phyloP scores from a whole-genome alignment of 108 stramenopile species.

The Fragilaria crotonensis region DNA sequence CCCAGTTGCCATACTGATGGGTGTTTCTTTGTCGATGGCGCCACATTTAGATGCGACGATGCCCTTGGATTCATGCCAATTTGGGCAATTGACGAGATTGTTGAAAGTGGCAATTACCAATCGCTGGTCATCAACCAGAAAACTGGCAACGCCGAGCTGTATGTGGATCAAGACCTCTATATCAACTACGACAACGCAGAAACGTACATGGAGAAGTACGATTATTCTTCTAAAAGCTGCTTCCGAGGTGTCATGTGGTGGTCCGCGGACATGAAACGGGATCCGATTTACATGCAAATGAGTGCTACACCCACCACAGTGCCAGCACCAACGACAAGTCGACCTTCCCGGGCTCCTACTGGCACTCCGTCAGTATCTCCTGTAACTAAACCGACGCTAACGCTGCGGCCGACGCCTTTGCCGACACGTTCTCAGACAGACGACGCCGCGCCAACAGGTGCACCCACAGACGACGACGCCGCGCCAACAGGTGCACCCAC shows the following conservation, averaged over 20 bases:
- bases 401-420: no score
- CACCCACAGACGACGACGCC: no score
- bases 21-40: constrained; percentile 36
- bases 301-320: background rate
- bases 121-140: constrained; percentile 18
- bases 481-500: no score
- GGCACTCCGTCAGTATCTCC: no score
- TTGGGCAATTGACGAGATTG: constrained; percentile 20
- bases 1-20: constrained; percentile 31
- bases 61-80: constrained; percentile 24
- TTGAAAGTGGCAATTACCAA: constrained; percentile 18
- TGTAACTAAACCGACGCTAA: no score
- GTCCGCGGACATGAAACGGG: constrained; percentile 33
- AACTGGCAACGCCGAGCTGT: constrained; percentile 32
- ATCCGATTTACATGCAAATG: background rate
- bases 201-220: constrained; percentile 19
- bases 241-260: constrained; percentile 41
- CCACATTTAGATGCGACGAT: constrained; percentile 25
- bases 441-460: no score
- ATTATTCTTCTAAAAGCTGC: constrained; percentile 35
- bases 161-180: constrained; percentile 17
- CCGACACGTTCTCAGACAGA: no score
- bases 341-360: background rate
- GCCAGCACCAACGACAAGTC: background rate
- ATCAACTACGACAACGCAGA: constrained; percentile 25